A percentile compares a stretch with the other conserved stretches of the same genome.
These are phyloP conservation scores for Aspergillus baeticus DNA, from an alignment of 495 filamentous ascomycete genomes.

Conservation along the genomic window DNA sequence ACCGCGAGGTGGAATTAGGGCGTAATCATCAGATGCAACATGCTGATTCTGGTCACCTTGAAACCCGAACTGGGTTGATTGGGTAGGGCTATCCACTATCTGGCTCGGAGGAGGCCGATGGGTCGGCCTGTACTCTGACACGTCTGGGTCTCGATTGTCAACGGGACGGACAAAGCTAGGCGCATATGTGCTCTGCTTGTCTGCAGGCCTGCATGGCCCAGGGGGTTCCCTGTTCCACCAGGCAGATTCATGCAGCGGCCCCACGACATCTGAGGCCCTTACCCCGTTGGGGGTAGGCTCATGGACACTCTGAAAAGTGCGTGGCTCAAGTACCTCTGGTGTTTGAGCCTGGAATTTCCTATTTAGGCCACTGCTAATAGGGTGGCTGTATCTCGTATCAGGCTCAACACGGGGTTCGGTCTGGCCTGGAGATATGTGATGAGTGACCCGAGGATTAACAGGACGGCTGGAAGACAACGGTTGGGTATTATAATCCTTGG, in stretches of 20 bases:
- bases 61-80: slow-evolving; percentile 13
- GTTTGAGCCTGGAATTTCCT: slow-evolving; percentile 10
- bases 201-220: slow-evolving; percentile 17
- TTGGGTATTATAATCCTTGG: slow-evolving; percentile 17
- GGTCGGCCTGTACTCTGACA: slow-evolving; percentile 22
- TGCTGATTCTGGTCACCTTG: slow-evolving; percentile 16
- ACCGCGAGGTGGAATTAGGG: slow-evolving; percentile 12
- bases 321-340: slow-evolving; percentile 13
- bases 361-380: slow-evolving; percentile 16
- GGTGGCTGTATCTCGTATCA: slow-evolving; percentile 16
- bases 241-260: slow-evolving; percentile 4
- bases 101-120: slow-evolving; percentile 16
- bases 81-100: slow-evolving; percentile 17
- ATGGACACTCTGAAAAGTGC: slow-evolving; percentile 21
- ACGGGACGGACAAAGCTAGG: slow-evolving; percentile 40
- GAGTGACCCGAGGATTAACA: slow-evolving; percentile 4
- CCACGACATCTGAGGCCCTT: slow-evolving; percentile 13
- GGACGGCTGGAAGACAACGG: slow-evolving; percentile 8
- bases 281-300: slow-evolving; percentile 17
- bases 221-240: slow-evolving; percentile 16
- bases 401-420: not conserved
- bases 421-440: slow-evolving; percentile 11
- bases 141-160: slow-evolving; percentile 28
- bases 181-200: slow-evolving; percentile 32
- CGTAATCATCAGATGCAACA: slow-evolving; percentile 15